Base-by-base conservation (phyloP, 352 stramenopile species). In the Globisporangium radiosum region DNA sequence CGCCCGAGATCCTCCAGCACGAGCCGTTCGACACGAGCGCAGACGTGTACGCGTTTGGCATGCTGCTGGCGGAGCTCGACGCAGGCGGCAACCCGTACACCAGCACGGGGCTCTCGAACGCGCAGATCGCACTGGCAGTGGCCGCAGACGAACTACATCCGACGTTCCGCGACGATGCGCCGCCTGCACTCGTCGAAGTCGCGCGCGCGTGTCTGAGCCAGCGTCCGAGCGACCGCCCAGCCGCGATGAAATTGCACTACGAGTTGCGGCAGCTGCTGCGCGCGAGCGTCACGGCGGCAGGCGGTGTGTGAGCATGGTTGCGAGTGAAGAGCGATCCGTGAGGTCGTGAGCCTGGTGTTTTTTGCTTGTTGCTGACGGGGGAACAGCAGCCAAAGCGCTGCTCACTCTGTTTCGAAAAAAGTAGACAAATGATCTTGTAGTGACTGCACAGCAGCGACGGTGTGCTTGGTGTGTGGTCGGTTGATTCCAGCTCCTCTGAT, bases 161-260 rank as follows among this genome's bases (percentile, higher is more conserved):
- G 7, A 57, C 60, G 13, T 63, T 90, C 11, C 54, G 74, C 14
- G n/a, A 13, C 1, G 72, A 88, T 49, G 87, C 80, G 56, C 82
- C 82, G 17, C 52, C 39, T 1, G 70, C 60, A 33, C 67, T 92
- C 10, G 69, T 66, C 7, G 53, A 70, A 7, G 64, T 92, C n/a
- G 69, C 81, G 43, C 49, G 66, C 19, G 69, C 72, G 33, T 91
- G 79, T 55, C 52, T 91, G 48, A 64, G 69, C 7, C 17, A 77
- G 71, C 11, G 49, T 77, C 37, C 73, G 76, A 25, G 55, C 66
- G 64, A 83, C 38, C 75, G 81, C 15, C 81, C 81, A 25, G 78
- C 70, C 1, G 75, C 80, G 11, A 47, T 92, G 37, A 68, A 89
- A 61, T 59, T 92, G 50, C 80, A 89, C 57, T 92, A 84, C 59